Evolutionary conservation across 2,329 filamentous ascomycete genomes (phyloP).

Genomic region (Botrytis deweyae): DNA sequence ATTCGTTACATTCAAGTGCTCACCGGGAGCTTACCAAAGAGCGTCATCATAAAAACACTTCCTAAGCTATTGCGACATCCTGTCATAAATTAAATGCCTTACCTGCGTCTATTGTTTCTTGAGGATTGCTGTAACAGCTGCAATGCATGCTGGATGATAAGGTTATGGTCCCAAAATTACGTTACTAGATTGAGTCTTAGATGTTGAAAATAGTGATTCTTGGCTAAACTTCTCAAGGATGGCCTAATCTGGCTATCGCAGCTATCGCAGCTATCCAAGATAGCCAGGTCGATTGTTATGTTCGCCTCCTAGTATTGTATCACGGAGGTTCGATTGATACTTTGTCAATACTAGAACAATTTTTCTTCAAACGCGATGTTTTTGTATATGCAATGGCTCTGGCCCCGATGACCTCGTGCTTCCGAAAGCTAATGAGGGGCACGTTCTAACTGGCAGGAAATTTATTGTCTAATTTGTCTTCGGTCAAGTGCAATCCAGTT

Average conservation of each 20-base stretch:
- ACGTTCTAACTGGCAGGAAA: neutral
- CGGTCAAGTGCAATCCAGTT: neutral
- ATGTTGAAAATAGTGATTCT: neutral
- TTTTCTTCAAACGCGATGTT: neutral
- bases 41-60: neutral
- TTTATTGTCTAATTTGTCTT: neutral
- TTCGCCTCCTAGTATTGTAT: neutral
- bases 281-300: neutral
- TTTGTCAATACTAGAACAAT: neutral
- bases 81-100: neutral
- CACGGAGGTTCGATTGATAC: neutral
- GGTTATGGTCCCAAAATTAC: neutral
- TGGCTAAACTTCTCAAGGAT: neutral
- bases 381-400: neutral
- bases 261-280: neutral
- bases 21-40: neutral
- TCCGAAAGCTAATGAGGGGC: neutral
- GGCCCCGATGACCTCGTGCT: neutral
- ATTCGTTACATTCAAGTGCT: neutral
- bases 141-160: neutral
- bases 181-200: neutral
- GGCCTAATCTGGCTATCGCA: neutral
- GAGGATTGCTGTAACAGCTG: neutral
- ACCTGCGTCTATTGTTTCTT: neutral
- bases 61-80: neutral